Evolutionary conservation across 225 moss, liverwort and hornwort genomes (phyloP).

Genomic region (Pleurozium schreberi): DNA sequence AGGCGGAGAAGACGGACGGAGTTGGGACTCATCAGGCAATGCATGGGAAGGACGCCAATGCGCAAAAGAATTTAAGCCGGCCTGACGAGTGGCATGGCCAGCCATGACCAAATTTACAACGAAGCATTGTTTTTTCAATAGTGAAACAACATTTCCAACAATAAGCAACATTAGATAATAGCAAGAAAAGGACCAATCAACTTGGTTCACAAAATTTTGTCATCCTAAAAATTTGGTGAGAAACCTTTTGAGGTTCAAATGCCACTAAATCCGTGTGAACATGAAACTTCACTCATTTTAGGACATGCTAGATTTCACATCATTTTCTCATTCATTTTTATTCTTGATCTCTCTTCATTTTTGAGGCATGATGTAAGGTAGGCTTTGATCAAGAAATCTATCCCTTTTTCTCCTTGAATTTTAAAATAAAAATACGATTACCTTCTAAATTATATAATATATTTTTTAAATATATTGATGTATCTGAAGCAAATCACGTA

Average conservation of each 20-base stretch:
- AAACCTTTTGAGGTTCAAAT: neutral
- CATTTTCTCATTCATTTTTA: neutral
- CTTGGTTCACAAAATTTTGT: neutral
- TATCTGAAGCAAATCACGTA: neutral
- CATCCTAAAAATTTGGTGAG: fast-evolving
- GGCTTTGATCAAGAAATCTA: fast-evolving
- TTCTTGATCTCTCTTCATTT: too few species aligned
- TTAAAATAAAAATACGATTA: neutral
- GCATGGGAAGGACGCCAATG: neutral
- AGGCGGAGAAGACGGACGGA: neutral
- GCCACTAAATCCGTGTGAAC: neutral
- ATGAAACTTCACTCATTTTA: neutral
- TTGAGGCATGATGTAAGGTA: neutral
- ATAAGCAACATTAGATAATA: neutral
- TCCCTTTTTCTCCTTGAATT: neutral
- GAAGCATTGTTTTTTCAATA: neutral
- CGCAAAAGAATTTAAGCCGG: too few species aligned
- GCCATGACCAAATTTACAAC: neutral
- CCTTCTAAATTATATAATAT: neutral
- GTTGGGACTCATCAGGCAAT: neutral
- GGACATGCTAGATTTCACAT: neutral
- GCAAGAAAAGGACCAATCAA: neutral
- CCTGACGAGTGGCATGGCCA: neutral
- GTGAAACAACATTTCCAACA: too few species aligned
- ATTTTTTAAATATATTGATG: neutral